These are phyloP conservation scores for Linum usitatissimum DNA, from an alignment of 345 rosid genomes.

Conservation along the genomic window DNA sequence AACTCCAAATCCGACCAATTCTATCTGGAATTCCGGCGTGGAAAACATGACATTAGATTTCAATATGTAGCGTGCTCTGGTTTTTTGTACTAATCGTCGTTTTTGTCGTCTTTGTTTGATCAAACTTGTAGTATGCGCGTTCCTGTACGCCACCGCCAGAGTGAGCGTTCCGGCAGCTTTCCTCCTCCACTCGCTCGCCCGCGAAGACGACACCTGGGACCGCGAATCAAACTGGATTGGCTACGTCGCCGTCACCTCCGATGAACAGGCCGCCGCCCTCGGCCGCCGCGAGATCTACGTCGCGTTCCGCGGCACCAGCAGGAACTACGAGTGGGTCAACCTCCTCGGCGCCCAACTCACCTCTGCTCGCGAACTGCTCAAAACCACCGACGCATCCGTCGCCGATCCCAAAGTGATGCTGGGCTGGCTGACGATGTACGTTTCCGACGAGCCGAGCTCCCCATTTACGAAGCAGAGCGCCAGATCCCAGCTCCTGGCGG, in stretches of 20 bases:
- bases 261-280: constrained; percentile 29
- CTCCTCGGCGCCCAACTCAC: constrained; percentile 46
- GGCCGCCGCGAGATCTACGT: constrained; percentile 77
- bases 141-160: constrained; percentile 74
- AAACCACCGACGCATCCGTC: neutral
- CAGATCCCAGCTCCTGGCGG: neutral
- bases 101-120: neutral
- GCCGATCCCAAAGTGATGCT: constrained; percentile 48
- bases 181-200: constrained; percentile 52
- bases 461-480: neutral
- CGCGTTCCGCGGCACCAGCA: constrained; percentile 62
- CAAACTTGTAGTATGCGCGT: constrained; percentile 22
- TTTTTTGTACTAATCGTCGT: neutral
- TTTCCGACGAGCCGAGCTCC: constrained; percentile 15
- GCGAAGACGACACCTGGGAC: constrained; percentile 60
- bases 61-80: neutral
- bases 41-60: too few relatives aligned
- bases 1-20: too few relatives aligned
- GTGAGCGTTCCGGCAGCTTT: constrained; percentile 46
- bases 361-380: constrained; percentile 41
- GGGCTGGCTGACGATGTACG: constrained; percentile 31
- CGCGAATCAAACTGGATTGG: constrained; percentile 98
- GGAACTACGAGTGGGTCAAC: constrained; percentile 76
- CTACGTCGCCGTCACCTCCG: constrained; percentile 62
- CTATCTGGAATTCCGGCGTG: too few relatives aligned